A percentile compares a stretch with the other conserved stretches of the same genome.
Conservation (phyloP, 2,329 filamentous ascomycete species). For the Tolypocladium ophioglossoides region DNA sequence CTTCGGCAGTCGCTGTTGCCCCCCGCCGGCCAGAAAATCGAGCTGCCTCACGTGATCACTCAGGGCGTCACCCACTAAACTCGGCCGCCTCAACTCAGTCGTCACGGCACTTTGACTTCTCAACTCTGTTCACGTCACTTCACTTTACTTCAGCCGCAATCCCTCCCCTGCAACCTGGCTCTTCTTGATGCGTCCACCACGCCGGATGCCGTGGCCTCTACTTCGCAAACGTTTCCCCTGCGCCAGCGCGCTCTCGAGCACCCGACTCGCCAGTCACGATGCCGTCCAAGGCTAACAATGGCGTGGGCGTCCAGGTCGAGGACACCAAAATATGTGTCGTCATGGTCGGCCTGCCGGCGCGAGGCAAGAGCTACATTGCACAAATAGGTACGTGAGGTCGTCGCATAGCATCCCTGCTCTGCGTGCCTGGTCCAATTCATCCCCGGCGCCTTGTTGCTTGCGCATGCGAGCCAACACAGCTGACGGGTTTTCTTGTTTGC, state of each 20-base stretch:
- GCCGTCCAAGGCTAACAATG: constrained; percentile 43
- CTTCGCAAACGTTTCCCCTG: constrained; percentile 4
- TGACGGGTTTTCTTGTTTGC: constrained; percentile 5
- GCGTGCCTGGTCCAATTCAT: too few relatives aligned
- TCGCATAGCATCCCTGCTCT: background rate
- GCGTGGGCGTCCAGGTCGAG: constrained; percentile 75
- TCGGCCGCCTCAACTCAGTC: background rate
- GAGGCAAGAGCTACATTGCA: constrained; percentile 95
- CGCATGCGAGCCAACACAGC: background rate
- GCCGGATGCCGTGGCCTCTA: constrained; percentile 2
- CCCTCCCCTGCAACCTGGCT: background rate
- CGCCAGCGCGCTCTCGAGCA: constrained; percentile 6
- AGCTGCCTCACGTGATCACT: constrained; percentile 7
- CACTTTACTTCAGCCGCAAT: background rate
- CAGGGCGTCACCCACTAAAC: background rate
- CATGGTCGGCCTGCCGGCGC: constrained; percentile 93
- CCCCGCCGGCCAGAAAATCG: constrained; percentile 1
- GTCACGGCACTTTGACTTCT: background rate
- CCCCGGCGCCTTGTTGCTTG: background rate
- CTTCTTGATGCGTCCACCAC: background rate
- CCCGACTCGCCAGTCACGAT: constrained; percentile 18
- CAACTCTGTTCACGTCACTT: background rate
- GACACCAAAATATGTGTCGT: constrained; percentile 96
- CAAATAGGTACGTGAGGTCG: constrained; percentile 63
- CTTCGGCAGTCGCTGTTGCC: background rate